phyloP scores from a whole-genome alignment of 1,284 basidiomycete species.

The Phenoliferia sp. region DNA sequence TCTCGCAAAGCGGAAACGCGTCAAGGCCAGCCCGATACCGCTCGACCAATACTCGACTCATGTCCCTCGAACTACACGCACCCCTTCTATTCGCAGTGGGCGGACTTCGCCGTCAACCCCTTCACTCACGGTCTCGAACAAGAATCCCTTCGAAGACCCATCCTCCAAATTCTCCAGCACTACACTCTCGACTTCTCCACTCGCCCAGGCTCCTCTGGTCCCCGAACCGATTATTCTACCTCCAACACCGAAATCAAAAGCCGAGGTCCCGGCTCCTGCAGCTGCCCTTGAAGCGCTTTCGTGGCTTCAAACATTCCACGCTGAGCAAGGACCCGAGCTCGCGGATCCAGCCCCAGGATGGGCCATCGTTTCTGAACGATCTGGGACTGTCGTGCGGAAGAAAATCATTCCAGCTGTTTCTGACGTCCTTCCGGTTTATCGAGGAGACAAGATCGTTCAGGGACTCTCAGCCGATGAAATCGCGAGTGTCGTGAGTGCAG shows the following conservation, averaged over 20 bases:
- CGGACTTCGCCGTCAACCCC: not conserved
- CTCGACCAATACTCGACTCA: conserved; percentile 61
- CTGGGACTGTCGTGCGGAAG: conserved; percentile 68
- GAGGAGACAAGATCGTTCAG: conserved; percentile 86
- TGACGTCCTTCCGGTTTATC: conserved; percentile 74
- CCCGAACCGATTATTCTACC: not conserved
- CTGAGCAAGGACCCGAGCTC: conserved; percentile 49
- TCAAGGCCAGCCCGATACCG: conserved; percentile 79
- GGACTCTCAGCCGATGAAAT: conserved; percentile 92
- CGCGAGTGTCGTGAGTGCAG: conserved; percentile 63
- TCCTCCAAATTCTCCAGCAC: not conserved
- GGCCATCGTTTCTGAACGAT: conserved; percentile 72
- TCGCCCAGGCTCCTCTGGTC: not conserved
- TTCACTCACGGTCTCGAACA: not conserved
- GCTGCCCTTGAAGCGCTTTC: conserved; percentile 72
- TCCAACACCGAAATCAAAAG: not conserved
- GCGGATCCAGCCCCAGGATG: conserved; percentile 60
- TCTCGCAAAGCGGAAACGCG: conserved; percentile 75
- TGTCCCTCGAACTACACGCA: conserved; percentile 1
- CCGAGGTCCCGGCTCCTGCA: conserved; percentile 54
- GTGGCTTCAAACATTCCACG: conserved; percentile 70
- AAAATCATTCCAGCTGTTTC: conserved; percentile 74
- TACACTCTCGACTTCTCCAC: not conserved
- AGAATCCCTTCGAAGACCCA: not conserved
- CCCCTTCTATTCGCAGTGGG: not conserved